phyloP scores from a whole-genome alignment of 306 rosid genomes.

The Geum urbanum region DNA sequence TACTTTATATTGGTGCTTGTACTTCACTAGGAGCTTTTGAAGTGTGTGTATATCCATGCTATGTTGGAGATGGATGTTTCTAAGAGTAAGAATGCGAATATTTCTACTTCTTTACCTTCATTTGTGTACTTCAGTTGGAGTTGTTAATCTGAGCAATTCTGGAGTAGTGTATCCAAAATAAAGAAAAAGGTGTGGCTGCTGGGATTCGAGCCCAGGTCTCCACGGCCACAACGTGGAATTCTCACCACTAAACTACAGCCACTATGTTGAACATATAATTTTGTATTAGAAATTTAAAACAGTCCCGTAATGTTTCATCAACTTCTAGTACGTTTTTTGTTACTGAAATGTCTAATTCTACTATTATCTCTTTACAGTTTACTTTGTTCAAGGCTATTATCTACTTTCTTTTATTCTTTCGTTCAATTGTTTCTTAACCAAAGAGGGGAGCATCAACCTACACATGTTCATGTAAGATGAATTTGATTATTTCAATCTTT shows the following conservation, averaged over 20 bases:
- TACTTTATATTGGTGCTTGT: neutral
- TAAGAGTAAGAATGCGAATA: neutral
- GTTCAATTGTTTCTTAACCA: too few species aligned
- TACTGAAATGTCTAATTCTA: too few species aligned
- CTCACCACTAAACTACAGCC: slow-evolving; percentile 44
- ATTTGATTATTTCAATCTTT: too few species aligned
- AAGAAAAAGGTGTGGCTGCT: slow-evolving; percentile 20
- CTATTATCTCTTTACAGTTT: too few species aligned
- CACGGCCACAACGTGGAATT: slow-evolving; percentile 47
- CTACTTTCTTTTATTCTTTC: too few species aligned
- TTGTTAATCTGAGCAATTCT: neutral
- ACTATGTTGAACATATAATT: neutral
- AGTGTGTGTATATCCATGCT: slow-evolving; percentile 13
- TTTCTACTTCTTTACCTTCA: neutral
- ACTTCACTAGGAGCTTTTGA: slow-evolving; percentile 2
- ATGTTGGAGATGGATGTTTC: slow-evolving; percentile 12
- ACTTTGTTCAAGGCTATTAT: too few species aligned
- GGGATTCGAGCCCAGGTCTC: slow-evolving; percentile 50
- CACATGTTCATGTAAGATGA: too few species aligned
- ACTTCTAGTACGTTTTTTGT: too few species aligned
- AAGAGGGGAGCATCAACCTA: too few species aligned
- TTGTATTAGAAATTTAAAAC: too few species aligned
- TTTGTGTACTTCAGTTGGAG: neutral
- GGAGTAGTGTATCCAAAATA: neutral
- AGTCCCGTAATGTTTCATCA: too few species aligned